A percentile compares a stretch with the other conserved stretches of the same genome.
These are phyloP conservation scores for Waltiozyma sp. DNA, from an alignment of 1,139 yeast genomes.

Conservation along the genomic window DNA sequence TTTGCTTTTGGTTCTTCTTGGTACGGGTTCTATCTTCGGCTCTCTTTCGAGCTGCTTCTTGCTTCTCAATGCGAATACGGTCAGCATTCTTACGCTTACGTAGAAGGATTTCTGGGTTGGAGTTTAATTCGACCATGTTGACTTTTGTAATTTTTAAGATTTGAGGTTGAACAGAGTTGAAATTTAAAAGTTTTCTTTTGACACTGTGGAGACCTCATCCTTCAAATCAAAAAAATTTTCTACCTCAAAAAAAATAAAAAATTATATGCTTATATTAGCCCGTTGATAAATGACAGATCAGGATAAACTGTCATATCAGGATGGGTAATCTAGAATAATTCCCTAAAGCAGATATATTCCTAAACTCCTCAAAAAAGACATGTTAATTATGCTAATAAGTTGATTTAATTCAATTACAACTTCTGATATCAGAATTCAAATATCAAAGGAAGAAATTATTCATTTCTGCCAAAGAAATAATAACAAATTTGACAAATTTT, in stretches of 20 bases:
- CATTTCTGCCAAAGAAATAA: too few species aligned
- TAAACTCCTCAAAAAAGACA: too few species aligned
- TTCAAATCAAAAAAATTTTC: background rate
- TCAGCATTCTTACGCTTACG: constrained; percentile 73
- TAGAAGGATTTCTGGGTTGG: constrained; percentile 66
- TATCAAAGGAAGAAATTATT: too few species aligned
- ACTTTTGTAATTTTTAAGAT: background rate
- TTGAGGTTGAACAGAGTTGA: background rate
- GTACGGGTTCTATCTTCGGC: constrained; percentile 33
- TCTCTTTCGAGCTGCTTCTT: constrained; percentile 32
- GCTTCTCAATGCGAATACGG: constrained; percentile 55
- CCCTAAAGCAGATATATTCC: too few species aligned
- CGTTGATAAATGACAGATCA: constrained; percentile 1
- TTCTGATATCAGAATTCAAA: too few species aligned
- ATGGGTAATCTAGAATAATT: too few species aligned
- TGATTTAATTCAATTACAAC: too few species aligned
- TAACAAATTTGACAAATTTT: too few species aligned
- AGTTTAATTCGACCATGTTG: constrained; percentile 37
- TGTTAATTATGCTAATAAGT: too few species aligned
- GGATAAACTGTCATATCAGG: too few species aligned
- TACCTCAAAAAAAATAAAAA: background rate
- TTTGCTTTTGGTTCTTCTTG: constrained; percentile 26
- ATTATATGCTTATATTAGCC: background rate
- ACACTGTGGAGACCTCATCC: background rate
- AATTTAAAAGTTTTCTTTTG: too few species aligned